phyloP scores from a whole-genome alignment of 2,329 filamentous ascomycete species.

The Myriosclerotinia curreyana region DNA sequence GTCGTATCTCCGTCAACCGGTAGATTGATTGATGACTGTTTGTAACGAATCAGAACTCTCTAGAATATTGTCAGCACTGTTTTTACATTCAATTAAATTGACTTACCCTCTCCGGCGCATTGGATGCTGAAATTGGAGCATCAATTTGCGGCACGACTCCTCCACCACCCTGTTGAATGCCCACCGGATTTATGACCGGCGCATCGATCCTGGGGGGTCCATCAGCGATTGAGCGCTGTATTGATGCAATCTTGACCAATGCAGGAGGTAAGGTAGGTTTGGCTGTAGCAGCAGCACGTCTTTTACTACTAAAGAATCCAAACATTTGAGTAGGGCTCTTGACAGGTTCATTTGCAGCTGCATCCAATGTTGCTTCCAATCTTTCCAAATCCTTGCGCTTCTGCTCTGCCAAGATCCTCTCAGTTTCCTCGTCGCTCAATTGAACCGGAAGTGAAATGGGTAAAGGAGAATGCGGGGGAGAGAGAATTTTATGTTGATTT shows the following conservation, averaged over 20 bases:
- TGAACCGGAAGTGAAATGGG: slow-evolving; percentile 19
- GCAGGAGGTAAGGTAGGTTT: slow-evolving; percentile 20
- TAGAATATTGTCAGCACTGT: slow-evolving; percentile 42
- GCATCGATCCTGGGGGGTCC: slow-evolving; percentile 24
- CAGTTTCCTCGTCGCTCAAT: slow-evolving; percentile 31
- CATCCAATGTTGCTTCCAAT: slow-evolving; percentile 37
- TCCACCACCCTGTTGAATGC: slow-evolving; percentile 35
- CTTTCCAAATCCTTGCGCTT: slow-evolving; percentile 40
- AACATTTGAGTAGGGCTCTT: slow-evolving; percentile 31
- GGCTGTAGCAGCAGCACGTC: slow-evolving; percentile 26
- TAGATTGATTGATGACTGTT: slow-evolving; percentile 66
- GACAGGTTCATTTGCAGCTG: slow-evolving; percentile 28
- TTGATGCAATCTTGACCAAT: slow-evolving; percentile 5
- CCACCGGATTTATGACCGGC: slow-evolving; percentile 20
- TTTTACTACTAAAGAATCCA: slow-evolving; percentile 36
- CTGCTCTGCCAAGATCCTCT: slow-evolving; percentile 34
- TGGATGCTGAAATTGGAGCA: slow-evolving; percentile 76
- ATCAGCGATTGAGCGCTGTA: slow-evolving; percentile 19
- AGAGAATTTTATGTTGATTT: slow-evolving; percentile 17
- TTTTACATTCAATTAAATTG: slow-evolving; percentile 15
- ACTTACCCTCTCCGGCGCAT: slow-evolving; percentile 72
- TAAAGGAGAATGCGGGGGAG: slow-evolving; percentile 6
- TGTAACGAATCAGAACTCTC: slow-evolving; percentile 71
- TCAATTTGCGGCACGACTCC: slow-evolving; percentile 56
- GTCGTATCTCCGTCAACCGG: slow-evolving; percentile 73